Conservation (phyloP, 768 basidiomycete species). For the Amanita rubescens region DNA sequence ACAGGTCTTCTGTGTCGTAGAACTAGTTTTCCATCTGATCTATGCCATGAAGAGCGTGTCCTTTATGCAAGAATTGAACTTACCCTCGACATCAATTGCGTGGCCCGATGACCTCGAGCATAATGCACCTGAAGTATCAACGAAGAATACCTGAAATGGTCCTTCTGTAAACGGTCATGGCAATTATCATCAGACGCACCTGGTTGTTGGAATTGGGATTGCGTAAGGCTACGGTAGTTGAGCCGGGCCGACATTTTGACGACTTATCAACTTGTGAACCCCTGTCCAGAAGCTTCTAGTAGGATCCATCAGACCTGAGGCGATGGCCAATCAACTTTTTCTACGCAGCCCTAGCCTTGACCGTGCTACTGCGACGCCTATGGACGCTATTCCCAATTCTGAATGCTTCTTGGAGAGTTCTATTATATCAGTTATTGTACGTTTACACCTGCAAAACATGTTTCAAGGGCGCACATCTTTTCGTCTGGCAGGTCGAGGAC, state of each 20-base stretch:
- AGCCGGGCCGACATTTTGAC: too few relatives aligned
- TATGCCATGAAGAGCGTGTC: not conserved
- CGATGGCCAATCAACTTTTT: constrained; percentile 1
- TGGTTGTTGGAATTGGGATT: constrained; percentile 69
- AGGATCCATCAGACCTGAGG: too few relatives aligned
- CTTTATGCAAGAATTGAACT: not conserved
- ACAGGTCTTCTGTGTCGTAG: constrained; percentile 73
- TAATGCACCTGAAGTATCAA: constrained; percentile 68
- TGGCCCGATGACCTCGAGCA: constrained; percentile 78
- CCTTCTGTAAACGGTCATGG: not conserved
- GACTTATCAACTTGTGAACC: too few relatives aligned
- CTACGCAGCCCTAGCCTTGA: constrained; percentile 3
- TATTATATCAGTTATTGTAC: constrained; percentile 2
- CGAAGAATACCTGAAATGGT: constrained; percentile 64
- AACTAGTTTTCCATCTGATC: constrained; percentile 54
- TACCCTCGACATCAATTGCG: constrained; percentile 71
- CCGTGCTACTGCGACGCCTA: not conserved
- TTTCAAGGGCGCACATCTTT: not conserved
- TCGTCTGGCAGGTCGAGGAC: constrained; percentile 1
- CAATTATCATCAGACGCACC: constrained; percentile 26
- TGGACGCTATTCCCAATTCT: constrained; percentile 1
- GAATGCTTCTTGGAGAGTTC: constrained; percentile 3
- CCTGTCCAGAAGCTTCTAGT: too few relatives aligned
- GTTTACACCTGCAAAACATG: constrained; percentile 1
- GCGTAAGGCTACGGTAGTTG: constrained; percentile 44